A percentile compares a stretch with the other conserved stretches of the same genome.
phyloP scores from a whole-genome alignment of 495 filamentous ascomycete genomes.

The Neurospora tetraspora region DNA sequence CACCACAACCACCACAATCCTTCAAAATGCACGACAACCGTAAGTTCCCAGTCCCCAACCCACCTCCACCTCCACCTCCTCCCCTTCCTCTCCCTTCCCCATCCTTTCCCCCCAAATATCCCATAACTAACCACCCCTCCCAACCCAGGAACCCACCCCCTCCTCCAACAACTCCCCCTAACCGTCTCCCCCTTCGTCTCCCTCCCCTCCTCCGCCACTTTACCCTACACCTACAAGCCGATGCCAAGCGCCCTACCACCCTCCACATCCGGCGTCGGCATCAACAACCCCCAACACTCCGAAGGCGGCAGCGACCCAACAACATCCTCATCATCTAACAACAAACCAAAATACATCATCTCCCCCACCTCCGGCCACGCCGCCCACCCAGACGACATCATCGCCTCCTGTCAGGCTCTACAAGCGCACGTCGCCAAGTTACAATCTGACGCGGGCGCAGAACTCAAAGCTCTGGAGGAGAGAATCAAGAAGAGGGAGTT shows the following conservation, averaged over 20 bases:
- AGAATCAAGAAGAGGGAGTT: constrained; percentile 65
- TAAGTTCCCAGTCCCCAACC: constrained; percentile 18
- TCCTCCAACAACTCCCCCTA: constrained; percentile 84
- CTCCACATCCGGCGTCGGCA: constrained; percentile 49
- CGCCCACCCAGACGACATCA: constrained; percentile 72
- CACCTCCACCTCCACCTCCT: not conserved
- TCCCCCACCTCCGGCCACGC: constrained; percentile 59
- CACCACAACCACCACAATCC: not conserved
- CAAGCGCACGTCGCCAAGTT: constrained; percentile 61
- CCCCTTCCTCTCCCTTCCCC: not conserved
- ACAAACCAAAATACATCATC: constrained; percentile 57
- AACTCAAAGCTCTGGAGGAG: constrained; percentile 61
- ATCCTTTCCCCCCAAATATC: not conserved
- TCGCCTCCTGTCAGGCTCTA: constrained; percentile 66
- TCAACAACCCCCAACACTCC: constrained; percentile 26
- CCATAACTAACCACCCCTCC: constrained; percentile 1
- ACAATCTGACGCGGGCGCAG: constrained; percentile 50
- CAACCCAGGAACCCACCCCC: constrained; percentile 61
- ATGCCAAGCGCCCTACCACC: constrained; percentile 79
- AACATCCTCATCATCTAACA: constrained; percentile 29
- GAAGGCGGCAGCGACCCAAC: constrained; percentile 14
- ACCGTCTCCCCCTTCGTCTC: constrained; percentile 91
- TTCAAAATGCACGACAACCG: constrained; percentile 38
- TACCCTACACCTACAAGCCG: constrained; percentile 90
- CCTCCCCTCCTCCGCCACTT: constrained; percentile 79